These are phyloP conservation scores for Ophiocytium majus DNA, from an alignment of 352 stramenopile genomes.

Conservation along the genomic window DNA sequence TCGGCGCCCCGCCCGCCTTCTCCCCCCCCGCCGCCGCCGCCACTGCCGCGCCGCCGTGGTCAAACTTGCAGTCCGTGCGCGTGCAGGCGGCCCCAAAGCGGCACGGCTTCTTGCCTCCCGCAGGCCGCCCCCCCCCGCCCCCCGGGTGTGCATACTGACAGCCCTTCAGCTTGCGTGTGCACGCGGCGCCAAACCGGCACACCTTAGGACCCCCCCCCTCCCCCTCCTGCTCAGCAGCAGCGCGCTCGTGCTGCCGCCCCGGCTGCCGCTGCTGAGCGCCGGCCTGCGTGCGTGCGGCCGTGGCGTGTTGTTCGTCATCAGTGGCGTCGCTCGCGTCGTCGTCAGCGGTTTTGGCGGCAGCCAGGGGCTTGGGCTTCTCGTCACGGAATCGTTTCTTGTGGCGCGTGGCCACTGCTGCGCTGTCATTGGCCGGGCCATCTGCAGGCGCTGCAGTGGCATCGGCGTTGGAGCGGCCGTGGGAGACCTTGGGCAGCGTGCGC, in stretches of 20 bases:
- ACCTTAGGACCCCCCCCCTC: neutral
- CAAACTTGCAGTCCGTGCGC: slow-evolving; percentile 19
- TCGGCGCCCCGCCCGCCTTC: neutral
- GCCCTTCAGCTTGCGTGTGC: neutral
- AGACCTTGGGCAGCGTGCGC: slow-evolving; percentile 16
- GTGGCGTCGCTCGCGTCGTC: too few relatives aligned
- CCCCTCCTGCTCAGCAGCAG: neutral
- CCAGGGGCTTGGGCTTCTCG: neutral
- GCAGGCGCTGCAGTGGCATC: neutral
- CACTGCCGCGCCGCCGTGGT: neutral
- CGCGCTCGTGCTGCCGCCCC: neutral
- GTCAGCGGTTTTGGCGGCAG: neutral
- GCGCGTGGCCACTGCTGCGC: neutral
- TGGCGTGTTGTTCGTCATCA: neutral
- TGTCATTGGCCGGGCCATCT: neutral
- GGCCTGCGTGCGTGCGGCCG: neutral
- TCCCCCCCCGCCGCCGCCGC: neutral
- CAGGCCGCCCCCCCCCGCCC: neutral
- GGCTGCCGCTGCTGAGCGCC: neutral
- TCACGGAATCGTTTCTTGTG: neutral
- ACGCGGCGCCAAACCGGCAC: neutral
- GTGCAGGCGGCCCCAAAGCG: neutral
- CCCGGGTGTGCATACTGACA: slow-evolving; percentile 7
- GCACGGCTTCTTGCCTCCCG: neutral
- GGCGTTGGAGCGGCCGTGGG: neutral